Evolutionary conservation across 2,329 filamentous ascomycete genomes (phyloP).

Genomic region (Coniella lustricola): DNA sequence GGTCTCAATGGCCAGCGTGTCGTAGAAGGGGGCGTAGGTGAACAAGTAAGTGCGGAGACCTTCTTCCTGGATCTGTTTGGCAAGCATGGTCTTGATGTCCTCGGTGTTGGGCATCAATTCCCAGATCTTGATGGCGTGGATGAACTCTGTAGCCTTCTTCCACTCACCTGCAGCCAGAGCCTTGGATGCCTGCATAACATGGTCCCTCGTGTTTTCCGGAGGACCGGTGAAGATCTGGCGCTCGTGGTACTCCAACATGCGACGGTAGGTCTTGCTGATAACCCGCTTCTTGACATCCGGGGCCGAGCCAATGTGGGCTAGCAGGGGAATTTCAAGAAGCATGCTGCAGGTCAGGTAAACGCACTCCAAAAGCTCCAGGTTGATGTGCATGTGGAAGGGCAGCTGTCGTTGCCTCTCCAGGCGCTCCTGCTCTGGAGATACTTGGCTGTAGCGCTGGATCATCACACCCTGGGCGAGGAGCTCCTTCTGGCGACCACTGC

Average conservation of each 20-base stretch:
- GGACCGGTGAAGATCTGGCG: constrained; percentile 98
- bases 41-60: constrained; percentile 97
- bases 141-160: constrained; percentile 91
- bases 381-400: constrained; percentile 99
- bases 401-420: constrained; percentile 95
- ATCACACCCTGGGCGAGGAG: constrained; percentile 95
- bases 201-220: constrained; percentile 96
- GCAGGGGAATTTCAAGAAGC: constrained; percentile 94
- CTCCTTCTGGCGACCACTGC: constrained; percentile 96
- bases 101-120: constrained; percentile 90
- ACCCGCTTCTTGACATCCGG: constrained; percentile 96
- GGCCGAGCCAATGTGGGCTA: constrained; percentile 93
- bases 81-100: constrained; percentile 94
- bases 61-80: constrained; percentile 97
- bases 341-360: constrained; percentile 99
- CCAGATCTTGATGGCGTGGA: constrained; percentile 99
- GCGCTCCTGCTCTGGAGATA: constrained; percentile 95
- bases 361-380: constrained; percentile 94
- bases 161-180: constrained; percentile 94
- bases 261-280: constrained; percentile 98
- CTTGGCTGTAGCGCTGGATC: constrained; percentile 93
- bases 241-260: constrained; percentile 99
- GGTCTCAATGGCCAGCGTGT: constrained; percentile 82
- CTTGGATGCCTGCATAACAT: constrained; percentile 98
- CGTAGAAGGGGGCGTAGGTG: constrained; percentile 98